Conservation (phyloP, 345 rosid species). For the Mallotus nudiflorus region DNA sequence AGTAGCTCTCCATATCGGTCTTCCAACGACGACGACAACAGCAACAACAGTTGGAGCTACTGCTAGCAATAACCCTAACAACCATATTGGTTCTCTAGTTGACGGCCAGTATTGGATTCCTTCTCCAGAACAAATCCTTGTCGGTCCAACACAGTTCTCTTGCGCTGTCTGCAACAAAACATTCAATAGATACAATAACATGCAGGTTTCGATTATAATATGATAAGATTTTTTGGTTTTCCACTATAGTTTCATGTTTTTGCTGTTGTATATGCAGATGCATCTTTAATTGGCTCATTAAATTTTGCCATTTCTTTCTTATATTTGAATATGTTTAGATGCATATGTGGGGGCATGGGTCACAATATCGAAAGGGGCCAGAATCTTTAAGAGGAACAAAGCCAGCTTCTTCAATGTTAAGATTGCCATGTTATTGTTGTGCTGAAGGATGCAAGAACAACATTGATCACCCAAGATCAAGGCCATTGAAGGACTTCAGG, state of each 20-base stretch:
- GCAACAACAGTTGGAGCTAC: conserved; percentile 22
- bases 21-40: conserved; percentile 34
- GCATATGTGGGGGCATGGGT: conserved; percentile 38
- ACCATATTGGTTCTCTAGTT: conserved; percentile 24
- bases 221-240: background rate
- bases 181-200: conserved; percentile 87
- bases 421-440: conserved; percentile 29
- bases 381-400: conserved; percentile 23
- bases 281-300: background rate
- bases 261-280: background rate
- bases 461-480: conserved; percentile 29
- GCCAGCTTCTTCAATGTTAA: conserved; percentile 20
- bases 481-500: conserved; percentile 29
- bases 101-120: conserved; percentile 87
- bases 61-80: conserved; percentile 23
- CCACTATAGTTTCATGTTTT: background rate
- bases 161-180: conserved; percentile 84
- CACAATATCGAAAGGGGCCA: conserved; percentile 22
- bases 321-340: conserved; percentile 6
- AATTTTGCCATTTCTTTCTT: background rate
- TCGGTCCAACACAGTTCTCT: conserved; percentile 93
- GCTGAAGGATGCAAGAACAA: conserved; percentile 31
- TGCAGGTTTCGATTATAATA: conserved; percentile 52
- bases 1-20: conserved; percentile 73
- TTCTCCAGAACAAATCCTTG: conserved; percentile 80